phyloP scores from a whole-genome alignment of 2,329 filamentous ascomycete species.

The Pseudohalonectria lignicola region DNA sequence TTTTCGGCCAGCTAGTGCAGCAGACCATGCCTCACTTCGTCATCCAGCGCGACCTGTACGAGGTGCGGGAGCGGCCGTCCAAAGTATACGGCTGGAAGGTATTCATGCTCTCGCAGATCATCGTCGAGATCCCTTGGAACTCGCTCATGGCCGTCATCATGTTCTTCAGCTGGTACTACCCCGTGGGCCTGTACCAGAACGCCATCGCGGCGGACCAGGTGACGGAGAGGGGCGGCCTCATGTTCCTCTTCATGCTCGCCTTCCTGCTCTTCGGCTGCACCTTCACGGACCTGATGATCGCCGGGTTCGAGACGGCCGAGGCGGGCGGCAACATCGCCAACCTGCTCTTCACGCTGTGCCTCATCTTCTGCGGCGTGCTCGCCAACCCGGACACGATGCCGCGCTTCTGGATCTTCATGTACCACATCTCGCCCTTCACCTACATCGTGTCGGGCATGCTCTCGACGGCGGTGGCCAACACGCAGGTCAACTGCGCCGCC shows the following conservation, averaged over 20 bases:
- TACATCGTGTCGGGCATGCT: slow-evolving; percentile 61
- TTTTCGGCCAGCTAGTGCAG: slow-evolving; percentile 55
- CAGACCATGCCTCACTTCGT: slow-evolving; percentile 65
- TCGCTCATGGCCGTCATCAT: slow-evolving; percentile 52
- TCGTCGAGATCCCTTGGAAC: slow-evolving; percentile 64
- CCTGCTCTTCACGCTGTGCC: slow-evolving; percentile 49
- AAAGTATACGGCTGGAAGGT: slow-evolving; percentile 61
- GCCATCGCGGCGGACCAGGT: slow-evolving; percentile 39
- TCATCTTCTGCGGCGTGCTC: slow-evolving; percentile 58
- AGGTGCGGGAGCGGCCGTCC: slow-evolving; percentile 58
- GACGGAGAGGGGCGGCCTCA: slow-evolving; percentile 47
- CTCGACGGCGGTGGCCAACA: slow-evolving; percentile 49
- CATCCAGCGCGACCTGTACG: slow-evolving; percentile 55
- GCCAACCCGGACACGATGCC: slow-evolving; percentile 46
- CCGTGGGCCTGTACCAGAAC: slow-evolving; percentile 52
- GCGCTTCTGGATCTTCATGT: slow-evolving; percentile 72
- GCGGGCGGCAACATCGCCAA: slow-evolving; percentile 57
- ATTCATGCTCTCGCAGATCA: slow-evolving; percentile 54
- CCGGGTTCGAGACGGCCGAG: slow-evolving; percentile 54
- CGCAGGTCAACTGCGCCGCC: slow-evolving; percentile 37
- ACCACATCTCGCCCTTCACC: slow-evolving; percentile 54
- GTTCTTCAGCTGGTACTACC: slow-evolving; percentile 61
- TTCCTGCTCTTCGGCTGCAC: slow-evolving; percentile 60
- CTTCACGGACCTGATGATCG: slow-evolving; percentile 54
- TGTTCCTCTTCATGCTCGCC: slow-evolving; percentile 53